Conservation (phyloP, 352 stramenopile genomes). For the Pythium coloratum region DNA sequence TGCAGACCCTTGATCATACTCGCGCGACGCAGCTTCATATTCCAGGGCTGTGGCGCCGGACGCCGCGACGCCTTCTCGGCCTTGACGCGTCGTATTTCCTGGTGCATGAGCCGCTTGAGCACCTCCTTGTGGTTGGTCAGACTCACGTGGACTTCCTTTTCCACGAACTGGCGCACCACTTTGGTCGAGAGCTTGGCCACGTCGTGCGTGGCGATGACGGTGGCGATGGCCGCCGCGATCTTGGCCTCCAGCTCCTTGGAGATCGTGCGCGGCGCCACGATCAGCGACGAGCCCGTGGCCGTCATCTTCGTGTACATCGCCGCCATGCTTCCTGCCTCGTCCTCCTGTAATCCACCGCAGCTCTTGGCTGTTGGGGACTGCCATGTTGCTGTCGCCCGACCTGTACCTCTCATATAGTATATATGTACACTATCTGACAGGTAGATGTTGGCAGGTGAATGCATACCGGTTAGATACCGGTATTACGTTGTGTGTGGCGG, state of each 20-base stretch:
- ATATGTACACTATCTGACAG: slow-evolving; percentile 13
- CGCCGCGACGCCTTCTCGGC: slow-evolving; percentile 68
- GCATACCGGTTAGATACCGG: slow-evolving; percentile 21
- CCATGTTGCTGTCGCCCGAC: not conserved
- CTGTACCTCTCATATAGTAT: slow-evolving; percentile 8
- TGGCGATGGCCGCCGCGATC: slow-evolving; percentile 68
- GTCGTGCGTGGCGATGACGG: slow-evolving; percentile 66
- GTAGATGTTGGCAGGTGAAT: slow-evolving; percentile 2
- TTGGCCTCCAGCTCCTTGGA: slow-evolving; percentile 82
- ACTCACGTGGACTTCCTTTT: slow-evolving; percentile 85
- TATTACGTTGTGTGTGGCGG: slow-evolving; percentile 20
- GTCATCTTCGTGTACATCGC: slow-evolving; percentile 58
- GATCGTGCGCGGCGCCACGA: slow-evolving; percentile 70
- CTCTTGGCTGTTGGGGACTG: slow-evolving; percentile 4
- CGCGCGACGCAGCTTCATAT: slow-evolving; percentile 43
- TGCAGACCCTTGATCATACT: slow-evolving; percentile 39
- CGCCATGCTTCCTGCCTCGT: slow-evolving; percentile 21
- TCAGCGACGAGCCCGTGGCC: slow-evolving; percentile 44
- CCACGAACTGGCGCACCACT: slow-evolving; percentile 78
- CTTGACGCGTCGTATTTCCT: slow-evolving; percentile 79
- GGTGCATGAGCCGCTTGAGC: slow-evolving; percentile 87
- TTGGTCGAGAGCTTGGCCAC: slow-evolving; percentile 72
- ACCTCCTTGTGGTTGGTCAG: slow-evolving; percentile 88
- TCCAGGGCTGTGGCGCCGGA: slow-evolving; percentile 58
- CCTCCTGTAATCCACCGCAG: too few species aligned